These are phyloP conservation scores for Hebeloma cylindrosporum DNA, from an alignment of 768 basidiomycete genomes.

Conservation along the genomic window DNA sequence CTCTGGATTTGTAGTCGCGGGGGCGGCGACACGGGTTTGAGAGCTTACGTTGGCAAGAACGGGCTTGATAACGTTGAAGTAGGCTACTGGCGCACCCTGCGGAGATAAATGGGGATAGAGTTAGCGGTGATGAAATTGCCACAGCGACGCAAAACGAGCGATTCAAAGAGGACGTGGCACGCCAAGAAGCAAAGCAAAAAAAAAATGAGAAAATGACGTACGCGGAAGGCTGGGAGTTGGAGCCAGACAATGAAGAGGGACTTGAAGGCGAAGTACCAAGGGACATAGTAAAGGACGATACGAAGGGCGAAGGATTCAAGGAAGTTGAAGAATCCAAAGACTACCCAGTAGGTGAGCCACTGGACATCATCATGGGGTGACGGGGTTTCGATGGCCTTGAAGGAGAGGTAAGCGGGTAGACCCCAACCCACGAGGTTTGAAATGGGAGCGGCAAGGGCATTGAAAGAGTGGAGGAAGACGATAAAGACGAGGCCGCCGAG, in stretches of 20 bases:
- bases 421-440: conserved; percentile 96
- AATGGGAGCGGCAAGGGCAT: conserved; percentile 87
- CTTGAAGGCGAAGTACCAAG: conserved; percentile 96
- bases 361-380: conserved; percentile 83
- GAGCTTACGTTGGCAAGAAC: conserved; percentile 64
- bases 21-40: conserved; percentile 43
- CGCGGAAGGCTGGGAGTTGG: conserved; percentile 81
- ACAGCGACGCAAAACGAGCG: conserved; percentile 16
- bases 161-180: conserved; percentile 21
- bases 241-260: conserved; percentile 89
- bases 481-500: conserved; percentile 69
- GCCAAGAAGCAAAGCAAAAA: too few relatives aligned
- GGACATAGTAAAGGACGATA: conserved; percentile 85
- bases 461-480: conserved; percentile 78
- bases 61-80: conserved; percentile 77
- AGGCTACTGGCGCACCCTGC: conserved; percentile 85
- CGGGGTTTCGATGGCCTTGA: conserved; percentile 92
- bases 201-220: conserved; percentile 42
- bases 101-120: conserved; percentile 21
- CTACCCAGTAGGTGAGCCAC: conserved; percentile 98
- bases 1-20: conserved; percentile 53
- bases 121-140: conserved; percentile 16
- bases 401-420: conserved; percentile 92
- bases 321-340: conserved; percentile 94
- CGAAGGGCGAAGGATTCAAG: conserved; percentile 83